These are phyloP conservation scores for Pistacia atlantica DNA, from an alignment of 345 rosid genomes.

Conservation along the genomic window DNA sequence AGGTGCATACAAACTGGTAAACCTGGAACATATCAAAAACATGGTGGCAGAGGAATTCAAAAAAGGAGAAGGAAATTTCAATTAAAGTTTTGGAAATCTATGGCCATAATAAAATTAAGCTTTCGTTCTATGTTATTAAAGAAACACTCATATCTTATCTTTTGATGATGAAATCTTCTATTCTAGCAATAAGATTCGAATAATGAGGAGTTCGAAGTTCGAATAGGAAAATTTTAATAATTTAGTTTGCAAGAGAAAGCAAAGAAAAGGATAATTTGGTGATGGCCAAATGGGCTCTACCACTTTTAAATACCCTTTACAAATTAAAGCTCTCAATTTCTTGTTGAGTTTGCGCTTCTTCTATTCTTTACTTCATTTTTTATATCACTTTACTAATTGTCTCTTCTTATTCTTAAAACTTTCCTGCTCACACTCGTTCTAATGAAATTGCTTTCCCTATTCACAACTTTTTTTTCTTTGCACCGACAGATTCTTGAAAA, in stretches of 20 bases:
- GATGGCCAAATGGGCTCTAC: not conserved
- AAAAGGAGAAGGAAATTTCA: too few relatives aligned
- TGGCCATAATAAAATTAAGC: too few relatives aligned
- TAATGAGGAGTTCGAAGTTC: not conserved
- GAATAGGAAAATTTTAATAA: not conserved
- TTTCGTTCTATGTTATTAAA: not conserved
- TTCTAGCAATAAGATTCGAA: constrained; percentile 2
- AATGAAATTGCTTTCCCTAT: not conserved
- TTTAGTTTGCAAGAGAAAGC: constrained; percentile 8
- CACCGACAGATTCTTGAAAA: not conserved
- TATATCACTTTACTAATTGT: not conserved
- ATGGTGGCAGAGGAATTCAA: too few relatives aligned
- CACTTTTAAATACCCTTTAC: not conserved
- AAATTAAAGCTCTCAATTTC: not conserved
- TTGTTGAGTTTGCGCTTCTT: too few relatives aligned
- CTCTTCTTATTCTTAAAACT: not conserved
- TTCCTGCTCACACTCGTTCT: too few relatives aligned
- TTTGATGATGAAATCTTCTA: not conserved
- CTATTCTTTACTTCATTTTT: too few relatives aligned
- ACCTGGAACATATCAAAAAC: too few relatives aligned
- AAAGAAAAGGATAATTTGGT: not conserved
- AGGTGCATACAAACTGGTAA: too few relatives aligned
- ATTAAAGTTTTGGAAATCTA: too few relatives aligned
- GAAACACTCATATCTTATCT: not conserved
- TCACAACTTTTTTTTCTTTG: not conserved